Evolutionary conservation across 2,329 filamentous ascomycete genomes (phyloP).

Genomic region (Pestalotiopsis sp.): DNA sequence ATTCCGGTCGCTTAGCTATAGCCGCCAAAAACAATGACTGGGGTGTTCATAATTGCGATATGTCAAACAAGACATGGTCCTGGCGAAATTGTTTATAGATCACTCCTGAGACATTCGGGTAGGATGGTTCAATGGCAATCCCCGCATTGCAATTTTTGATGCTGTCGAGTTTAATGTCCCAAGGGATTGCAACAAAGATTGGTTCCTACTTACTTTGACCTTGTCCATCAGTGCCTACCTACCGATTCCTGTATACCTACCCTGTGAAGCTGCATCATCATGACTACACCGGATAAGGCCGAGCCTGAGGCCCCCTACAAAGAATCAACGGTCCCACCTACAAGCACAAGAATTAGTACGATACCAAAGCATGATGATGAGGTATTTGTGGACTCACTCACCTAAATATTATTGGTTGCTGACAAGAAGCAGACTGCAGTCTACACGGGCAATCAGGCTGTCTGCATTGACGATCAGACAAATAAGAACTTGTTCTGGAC

Average conservation of each 20-base stretch:
- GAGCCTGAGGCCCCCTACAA: neutral
- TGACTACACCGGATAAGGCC: neutral
- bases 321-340: neutral
- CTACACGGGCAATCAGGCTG: constrained; percentile 12
- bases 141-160: neutral
- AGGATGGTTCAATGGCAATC: neutral
- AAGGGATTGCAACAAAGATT: neutral
- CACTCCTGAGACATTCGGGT: too few species aligned
- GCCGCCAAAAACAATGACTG: neutral
- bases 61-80: neutral
- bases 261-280: neutral
- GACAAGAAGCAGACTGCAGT: constrained; percentile 5
- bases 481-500: constrained; percentile 52
- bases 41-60: neutral
- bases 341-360: neutral
- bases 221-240: neutral
- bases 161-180: neutral
- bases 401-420: neutral
- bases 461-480: constrained; percentile 52
- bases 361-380: neutral
- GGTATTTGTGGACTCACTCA: neutral
- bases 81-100: neutral
- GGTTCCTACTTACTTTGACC: neutral
- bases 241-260: neutral
- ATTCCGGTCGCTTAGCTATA: neutral